Evolutionary conservation across 352 stramenopile genomes (phyloP), one percentile per base, ranked within the genome.

Genomic region (Blastocystis sp.): DNA sequence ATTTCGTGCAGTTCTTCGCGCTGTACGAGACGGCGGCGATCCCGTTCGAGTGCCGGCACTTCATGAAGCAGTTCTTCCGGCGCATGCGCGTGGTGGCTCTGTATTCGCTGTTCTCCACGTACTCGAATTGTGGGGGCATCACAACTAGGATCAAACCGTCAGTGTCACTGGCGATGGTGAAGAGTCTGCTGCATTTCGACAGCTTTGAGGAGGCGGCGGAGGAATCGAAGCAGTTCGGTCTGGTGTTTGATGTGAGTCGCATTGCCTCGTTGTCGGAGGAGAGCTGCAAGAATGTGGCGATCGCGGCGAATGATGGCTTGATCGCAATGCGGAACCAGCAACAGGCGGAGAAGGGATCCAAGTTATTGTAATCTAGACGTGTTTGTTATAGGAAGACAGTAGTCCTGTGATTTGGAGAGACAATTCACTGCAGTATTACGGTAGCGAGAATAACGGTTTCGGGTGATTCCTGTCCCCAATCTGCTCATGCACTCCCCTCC

Each of bases 21-120:
- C 48, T 84, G 48, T 84, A 69, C 19, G 74, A 84, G 52, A 42
- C 14, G 19, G 24, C n/a, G 11, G 52, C 28, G 3, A 66, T 68
- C 45, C 74, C 74, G 9, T 84, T 70, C 34, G 74, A 66, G 14
- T 84, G 74, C 45, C 28, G 43, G 10, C 74, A 84, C 57, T 84
- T 84, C 34, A 70, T 84, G 74, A 84, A 42, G 42, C 74, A 68
- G n/a, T 84, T 84, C 60, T 84, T 84, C 42, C 28, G 43, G n/a
- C 24, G 74, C 24, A 24, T 70, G 61, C 24, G 74, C 1, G 28
- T 45, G 19, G 48, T 54, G 21, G 74, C 74, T 19, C 42, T 84
- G 3, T 69, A 70, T 1, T 59, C 11, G 45, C 19, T 84, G n/a
- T 68, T 84, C 38, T 48, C 45, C n/a, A 84, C 74, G 74, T 84